These are phyloP conservation scores for Termitomyces sp. DNA, from an alignment of 768 basidiomycete species.

Conservation along the genomic window DNA sequence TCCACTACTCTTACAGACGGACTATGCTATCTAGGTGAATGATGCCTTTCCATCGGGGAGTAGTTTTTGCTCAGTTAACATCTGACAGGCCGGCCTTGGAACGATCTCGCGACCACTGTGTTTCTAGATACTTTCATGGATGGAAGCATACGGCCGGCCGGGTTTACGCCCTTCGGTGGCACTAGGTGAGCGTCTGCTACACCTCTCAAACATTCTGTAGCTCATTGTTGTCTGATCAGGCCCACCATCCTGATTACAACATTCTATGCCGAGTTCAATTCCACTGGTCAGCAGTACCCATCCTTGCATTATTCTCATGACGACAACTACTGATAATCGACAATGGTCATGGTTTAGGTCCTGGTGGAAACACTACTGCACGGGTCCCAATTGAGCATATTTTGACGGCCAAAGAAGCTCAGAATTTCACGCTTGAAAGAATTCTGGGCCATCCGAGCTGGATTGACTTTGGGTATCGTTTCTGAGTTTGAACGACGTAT, in stretches of 20 bases:
- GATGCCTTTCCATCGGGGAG: too few species aligned
- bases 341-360: conserved; percentile 29
- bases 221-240: conserved; percentile 17
- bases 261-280: conserved; percentile 54
- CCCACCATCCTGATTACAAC: conserved; percentile 45
- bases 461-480: conserved; percentile 48
- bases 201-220: too few species aligned
- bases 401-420: conserved; percentile 32
- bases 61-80: not conserved
- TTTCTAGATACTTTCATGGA: conserved; percentile 56
- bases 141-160: conserved; percentile 41
- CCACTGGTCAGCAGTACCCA: conserved; percentile 32
- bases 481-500: conserved; percentile 16
- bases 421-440: conserved; percentile 35
- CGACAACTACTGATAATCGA: not conserved
- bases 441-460: conserved; percentile 51
- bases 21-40: conserved; percentile 45
- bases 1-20: conserved; percentile 35
- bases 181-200: conserved; percentile 24
- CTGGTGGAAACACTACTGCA: conserved; percentile 41
- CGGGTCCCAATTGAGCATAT: conserved; percentile 44
- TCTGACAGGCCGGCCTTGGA: conserved; percentile 50
- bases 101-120: conserved; percentile 48
- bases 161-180: conserved; percentile 44
- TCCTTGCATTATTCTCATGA: not conserved